These are phyloP conservation scores for Kodamaea kaohsiungensis DNA, from an alignment of 805 yeast genomes.

Conservation along the genomic window DNA sequence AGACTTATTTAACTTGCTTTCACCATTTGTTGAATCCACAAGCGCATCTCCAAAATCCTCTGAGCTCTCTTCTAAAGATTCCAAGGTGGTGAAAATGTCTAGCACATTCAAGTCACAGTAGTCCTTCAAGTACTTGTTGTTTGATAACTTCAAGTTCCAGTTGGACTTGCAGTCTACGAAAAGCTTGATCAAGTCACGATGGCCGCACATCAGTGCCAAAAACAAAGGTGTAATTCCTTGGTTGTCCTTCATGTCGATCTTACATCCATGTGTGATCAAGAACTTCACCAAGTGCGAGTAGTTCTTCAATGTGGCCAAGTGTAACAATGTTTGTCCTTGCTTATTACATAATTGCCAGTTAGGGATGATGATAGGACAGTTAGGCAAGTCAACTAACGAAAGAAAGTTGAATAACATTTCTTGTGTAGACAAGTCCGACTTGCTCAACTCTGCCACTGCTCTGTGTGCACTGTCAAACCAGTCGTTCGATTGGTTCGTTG, in stretches of 20 bases:
- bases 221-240: slow-evolving; percentile 89
- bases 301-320: slow-evolving; percentile 78
- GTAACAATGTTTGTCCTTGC: slow-evolving; percentile 87
- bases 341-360: slow-evolving; percentile 79
- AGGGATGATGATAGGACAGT: slow-evolving; percentile 59
- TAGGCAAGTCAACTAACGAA: slow-evolving; percentile 63
- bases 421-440: slow-evolving; percentile 48
- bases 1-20: slow-evolving; percentile 28
- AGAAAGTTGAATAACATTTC: slow-evolving; percentile 51
- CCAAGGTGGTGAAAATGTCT: slow-evolving; percentile 37
- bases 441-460: slow-evolving; percentile 49
- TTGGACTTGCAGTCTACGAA: slow-evolving; percentile 67
- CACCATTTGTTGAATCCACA: slow-evolving; percentile 9
- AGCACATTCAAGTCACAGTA: slow-evolving; percentile 47
- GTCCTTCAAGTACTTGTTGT: slow-evolving; percentile 45
- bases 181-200: slow-evolving; percentile 62
- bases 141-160: slow-evolving; percentile 49
- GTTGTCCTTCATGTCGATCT: slow-evolving; percentile 70
- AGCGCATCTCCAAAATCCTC: slow-evolving; percentile 10
- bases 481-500: slow-evolving; percentile 20
- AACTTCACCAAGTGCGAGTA: slow-evolving; percentile 61
- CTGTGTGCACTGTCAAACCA: slow-evolving; percentile 58
- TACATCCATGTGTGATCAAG: slow-evolving; percentile 65
- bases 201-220: slow-evolving; percentile 77
- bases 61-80: slow-evolving; percentile 11